Evolutionary conservation across 2,329 filamentous ascomycete genomes (phyloP).

Genomic region (Penicillium glabrum): DNA sequence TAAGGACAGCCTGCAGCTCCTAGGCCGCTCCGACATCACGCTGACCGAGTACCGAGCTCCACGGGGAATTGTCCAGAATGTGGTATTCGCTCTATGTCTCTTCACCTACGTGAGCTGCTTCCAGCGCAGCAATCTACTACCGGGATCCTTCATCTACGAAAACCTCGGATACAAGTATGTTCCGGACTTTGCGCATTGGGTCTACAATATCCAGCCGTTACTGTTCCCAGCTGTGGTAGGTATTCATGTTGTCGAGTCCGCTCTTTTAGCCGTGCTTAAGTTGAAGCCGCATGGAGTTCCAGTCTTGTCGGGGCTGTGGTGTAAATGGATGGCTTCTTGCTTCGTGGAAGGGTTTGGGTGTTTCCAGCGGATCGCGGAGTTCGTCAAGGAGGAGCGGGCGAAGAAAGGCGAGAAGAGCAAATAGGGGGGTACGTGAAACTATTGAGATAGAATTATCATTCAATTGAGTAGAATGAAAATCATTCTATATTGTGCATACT

Average conservation of each 20-base stretch:
- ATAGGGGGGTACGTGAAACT: constrained; percentile 1
- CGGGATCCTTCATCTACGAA: constrained; percentile 53
- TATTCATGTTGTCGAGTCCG: constrained; percentile 67
- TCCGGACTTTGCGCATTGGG: constrained; percentile 60
- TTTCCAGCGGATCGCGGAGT: constrained; percentile 47
- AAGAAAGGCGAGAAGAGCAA: constrained; percentile 30
- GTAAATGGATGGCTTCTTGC: constrained; percentile 53
- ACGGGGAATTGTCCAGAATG: constrained; percentile 48
- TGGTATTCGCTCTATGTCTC: constrained; percentile 56
- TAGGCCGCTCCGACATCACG: constrained; percentile 61
- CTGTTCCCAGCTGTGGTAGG: constrained; percentile 61
- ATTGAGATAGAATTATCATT: background rate
- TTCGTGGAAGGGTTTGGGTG: constrained; percentile 56
- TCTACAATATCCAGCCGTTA: constrained; percentile 58
- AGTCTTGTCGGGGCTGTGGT: constrained; percentile 50
- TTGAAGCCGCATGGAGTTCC: constrained; percentile 55
- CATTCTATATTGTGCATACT: background rate
- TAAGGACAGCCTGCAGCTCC: constrained; percentile 55
- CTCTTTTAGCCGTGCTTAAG: constrained; percentile 45
- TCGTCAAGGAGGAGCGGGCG: constrained; percentile 43
- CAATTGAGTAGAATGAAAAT: background rate
- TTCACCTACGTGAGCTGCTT: constrained; percentile 56
- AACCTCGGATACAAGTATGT: constrained; percentile 51
- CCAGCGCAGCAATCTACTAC: constrained; percentile 53
- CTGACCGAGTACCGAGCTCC: constrained; percentile 55